Base-by-base conservation (phyloP, 306 rosid species). In the Lotus japonicus region DNA sequence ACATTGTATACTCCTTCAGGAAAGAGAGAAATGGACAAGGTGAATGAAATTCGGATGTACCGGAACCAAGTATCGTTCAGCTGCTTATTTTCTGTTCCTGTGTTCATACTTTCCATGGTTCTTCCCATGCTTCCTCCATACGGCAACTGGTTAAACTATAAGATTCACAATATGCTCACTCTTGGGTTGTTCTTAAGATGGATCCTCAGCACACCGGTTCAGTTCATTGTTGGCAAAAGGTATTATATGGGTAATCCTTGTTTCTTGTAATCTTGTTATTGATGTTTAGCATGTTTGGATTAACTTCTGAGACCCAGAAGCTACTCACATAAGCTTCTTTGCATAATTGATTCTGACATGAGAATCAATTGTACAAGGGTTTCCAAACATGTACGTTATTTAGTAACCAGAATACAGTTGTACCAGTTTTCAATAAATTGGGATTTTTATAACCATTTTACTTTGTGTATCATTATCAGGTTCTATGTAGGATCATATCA, bases 101-200 rank as follows among this genome's bases (percentile, higher is more conserved):
- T 91, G 59, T 87, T 91, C 56, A 48, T 84, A 18, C 86, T 84
- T 73, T 82, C 97, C 58, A 91, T 91, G 96, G 88, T 91, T 51
- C 89, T 91, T 55, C 97, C 97, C 8, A 84, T 88, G 96, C 77
- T 91, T 75, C 89, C 91, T 82, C 92, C 96, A 3, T 91, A 83
- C 15, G 97, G 96, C 11, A 72, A 86, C 59, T 91, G 97, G 97
- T 72, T 91, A 60, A 68, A 83, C 62, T 76, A 69, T 66, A 86
- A 84, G 85, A 72, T 85, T 61, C 85, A 84, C 66, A 86, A 84
- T 49, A 84, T 84, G 96, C 87, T 91, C 21, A 81, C 91, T 8
- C 43, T 86, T 36, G 97, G 97, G 44, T 78, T 88, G 86, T 67
- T 88, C 64, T 72, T 88, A 58, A 85, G 90, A 77, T 91, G 95